Base-by-base conservation (phyloP, 208 protist species). In the Crithidia sp. region DNA sequence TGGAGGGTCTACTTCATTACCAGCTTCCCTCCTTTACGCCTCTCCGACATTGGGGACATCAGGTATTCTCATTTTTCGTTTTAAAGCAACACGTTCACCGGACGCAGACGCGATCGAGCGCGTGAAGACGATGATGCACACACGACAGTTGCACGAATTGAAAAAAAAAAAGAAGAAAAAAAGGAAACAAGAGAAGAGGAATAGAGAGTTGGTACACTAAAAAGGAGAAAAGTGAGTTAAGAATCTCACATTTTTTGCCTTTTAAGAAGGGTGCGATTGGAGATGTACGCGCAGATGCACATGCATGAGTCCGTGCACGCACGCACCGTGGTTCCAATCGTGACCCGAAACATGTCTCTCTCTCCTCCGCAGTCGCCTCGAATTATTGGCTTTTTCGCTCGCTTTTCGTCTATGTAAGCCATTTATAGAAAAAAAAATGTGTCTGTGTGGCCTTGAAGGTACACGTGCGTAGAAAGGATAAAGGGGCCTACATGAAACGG, bases 131-230 rank as follows among this genome's bases (percentile, higher is more conserved):
- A 28, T 28, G 45, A 61, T 45, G 37, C 19, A 4, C 58, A 63
- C 39, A 44, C 5, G 17, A 61, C 39, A 70, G 53, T 13, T 50
- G 60, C 45, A 70, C 50, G 57, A 60, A 67, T 54, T 28, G 40
- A 45, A 12, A 67, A 28, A 40, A 52, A 16, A 72, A 63, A 52
- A 2, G 50, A 55, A 58, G 4, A 54, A 56, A 63, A 50, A 13
- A 3, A 63, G n/a, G 9, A 71, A 52, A 4, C 52, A 44, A 62
- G 17, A 41, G 49, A 41, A 44, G 13, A 7, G 17, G 55, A 52
- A 16, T 7, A 41, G 50, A 62, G 6, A 39, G 8, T 1, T 39
- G 1, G 7, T n/a, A n/a, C 6, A 44, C 12, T n/a, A 28, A 67
- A 50, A 54, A 55, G 40, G 37, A 61, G 40, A 36, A 67, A 52